Evolutionary conservation across 352 stramenopile species (phyloP).

Genomic region (Pythium phragmitis): DNA sequence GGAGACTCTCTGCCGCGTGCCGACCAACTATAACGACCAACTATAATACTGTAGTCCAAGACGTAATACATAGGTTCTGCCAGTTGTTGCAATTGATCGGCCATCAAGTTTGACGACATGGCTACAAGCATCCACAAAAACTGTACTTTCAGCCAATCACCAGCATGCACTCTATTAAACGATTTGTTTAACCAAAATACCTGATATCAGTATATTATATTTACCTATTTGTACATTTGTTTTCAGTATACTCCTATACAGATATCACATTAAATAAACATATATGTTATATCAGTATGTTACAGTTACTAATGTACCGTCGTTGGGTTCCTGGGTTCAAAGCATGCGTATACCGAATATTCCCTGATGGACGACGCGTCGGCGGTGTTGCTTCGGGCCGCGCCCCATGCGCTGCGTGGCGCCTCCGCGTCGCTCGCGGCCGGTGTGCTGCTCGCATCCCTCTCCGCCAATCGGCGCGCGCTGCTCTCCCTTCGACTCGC

Average conservation of each 20-base stretch:
- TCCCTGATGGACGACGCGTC: neutral
- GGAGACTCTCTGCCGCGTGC: conserved; percentile 19
- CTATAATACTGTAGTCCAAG: too few species aligned
- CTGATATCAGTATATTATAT: neutral
- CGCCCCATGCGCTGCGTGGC: conserved; percentile 37
- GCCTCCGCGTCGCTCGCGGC: conserved; percentile 28
- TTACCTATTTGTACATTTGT: too few species aligned
- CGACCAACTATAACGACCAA: neutral
- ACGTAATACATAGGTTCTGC: neutral
- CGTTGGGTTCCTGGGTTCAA: too few species aligned
- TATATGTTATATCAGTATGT: too few species aligned
- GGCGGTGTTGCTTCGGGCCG: neutral
- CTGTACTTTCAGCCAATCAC: neutral
- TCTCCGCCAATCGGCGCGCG: conserved; percentile 34
- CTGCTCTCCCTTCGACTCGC: conserved; percentile 17
- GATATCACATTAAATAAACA: too few species aligned
- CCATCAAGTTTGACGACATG: conserved; percentile 9
- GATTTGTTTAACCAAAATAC: neutral
- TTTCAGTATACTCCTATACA: too few species aligned
- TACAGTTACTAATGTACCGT: too few species aligned
- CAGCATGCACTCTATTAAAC: neutral
- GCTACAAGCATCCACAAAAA: conserved; percentile 3
- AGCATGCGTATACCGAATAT: neutral
- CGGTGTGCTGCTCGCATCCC: conserved; percentile 26
- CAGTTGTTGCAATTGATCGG: conserved; percentile 13